A percentile compares a stretch with the other conserved stretches of the same genome.
These are phyloP conservation scores for Beauveria brongniartii DNA, from an alignment of 2,329 filamentous ascomycete genomes.

Conservation along the genomic window DNA sequence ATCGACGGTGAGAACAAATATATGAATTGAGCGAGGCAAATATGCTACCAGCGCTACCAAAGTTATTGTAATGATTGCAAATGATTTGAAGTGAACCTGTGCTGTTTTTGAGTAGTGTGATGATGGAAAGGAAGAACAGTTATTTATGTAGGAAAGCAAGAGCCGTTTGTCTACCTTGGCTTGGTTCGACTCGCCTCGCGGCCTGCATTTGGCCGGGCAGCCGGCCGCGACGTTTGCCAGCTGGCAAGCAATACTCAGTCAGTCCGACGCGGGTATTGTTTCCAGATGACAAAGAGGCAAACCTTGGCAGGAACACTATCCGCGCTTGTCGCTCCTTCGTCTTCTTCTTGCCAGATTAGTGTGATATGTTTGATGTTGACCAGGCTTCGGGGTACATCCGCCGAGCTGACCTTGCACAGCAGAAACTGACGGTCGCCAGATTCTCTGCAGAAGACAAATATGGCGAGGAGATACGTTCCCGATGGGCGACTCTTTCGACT, in stretches of 20 bases:
- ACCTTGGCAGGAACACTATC: constrained; percentile 1
- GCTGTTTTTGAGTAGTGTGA: neutral
- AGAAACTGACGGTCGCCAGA: neutral
- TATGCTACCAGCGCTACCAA: neutral
- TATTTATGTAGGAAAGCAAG: constrained; percentile 10
- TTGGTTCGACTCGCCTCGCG: neutral
- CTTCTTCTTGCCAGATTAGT: neutral
- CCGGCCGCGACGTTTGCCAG: constrained; percentile 6
- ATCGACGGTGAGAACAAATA: neutral
- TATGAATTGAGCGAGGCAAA: constrained; percentile 5
- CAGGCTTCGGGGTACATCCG: constrained; percentile 1
- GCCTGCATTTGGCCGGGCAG: constrained; percentile 1
- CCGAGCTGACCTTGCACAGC: neutral
- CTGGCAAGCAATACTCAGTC: constrained; percentile 1
- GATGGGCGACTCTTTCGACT: neutral
- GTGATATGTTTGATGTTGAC: neutral
- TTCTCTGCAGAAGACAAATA: neutral
- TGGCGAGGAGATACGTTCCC: too few species aligned
- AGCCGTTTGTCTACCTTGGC: neutral
- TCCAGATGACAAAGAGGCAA: constrained; percentile 8
- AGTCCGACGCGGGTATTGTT: constrained; percentile 5
- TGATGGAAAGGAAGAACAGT: neutral
- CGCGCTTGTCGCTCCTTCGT: neutral
- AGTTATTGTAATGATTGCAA: constrained; percentile 5
- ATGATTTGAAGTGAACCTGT: constrained; percentile 8